A percentile compares a stretch with the other conserved stretches of the same genome.
These are phyloP conservation scores for Diaporthe amygdali DNA, from an alignment of 2,329 filamentous ascomycete species.

Conservation along the genomic window DNA sequence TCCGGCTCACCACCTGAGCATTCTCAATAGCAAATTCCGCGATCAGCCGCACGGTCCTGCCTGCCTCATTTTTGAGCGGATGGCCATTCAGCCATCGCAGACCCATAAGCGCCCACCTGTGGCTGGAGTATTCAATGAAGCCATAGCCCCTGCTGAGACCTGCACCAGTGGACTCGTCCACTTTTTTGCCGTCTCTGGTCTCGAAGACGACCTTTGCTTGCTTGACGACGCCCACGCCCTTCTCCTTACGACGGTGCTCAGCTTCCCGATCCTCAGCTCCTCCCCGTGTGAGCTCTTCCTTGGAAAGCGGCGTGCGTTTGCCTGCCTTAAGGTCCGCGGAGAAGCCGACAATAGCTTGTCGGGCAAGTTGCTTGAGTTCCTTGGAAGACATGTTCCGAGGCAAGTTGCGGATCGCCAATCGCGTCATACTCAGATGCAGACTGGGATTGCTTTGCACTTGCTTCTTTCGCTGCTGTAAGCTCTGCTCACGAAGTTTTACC, in stretches of 20 bases:
- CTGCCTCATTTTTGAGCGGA: conserved; percentile 61
- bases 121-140: conserved; percentile 95
- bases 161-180: conserved; percentile 75
- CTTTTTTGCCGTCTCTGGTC: conserved; percentile 82
- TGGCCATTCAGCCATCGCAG: conserved; percentile 91
- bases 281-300: conserved; percentile 83
- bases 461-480: conserved; percentile 83
- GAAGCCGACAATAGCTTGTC: conserved; percentile 93
- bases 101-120: conserved; percentile 94
- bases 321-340: conserved; percentile 86
- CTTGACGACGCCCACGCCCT: conserved; percentile 84
- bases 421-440: conserved; percentile 86
- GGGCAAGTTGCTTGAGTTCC: conserved; percentile 87
- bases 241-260: conserved; percentile 78
- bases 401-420: conserved; percentile 89
- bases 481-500: conserved; percentile 86
- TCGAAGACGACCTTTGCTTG: conserved; percentile 97
- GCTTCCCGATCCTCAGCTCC: conserved; percentile 81
- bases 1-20: conserved; percentile 87
- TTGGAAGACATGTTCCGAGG: conserved; percentile 84
- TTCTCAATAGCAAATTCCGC: conserved; percentile 99
- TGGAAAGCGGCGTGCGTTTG: conserved; percentile 78
- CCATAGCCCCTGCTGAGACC: conserved; percentile 92
- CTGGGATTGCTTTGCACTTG: conserved; percentile 91
- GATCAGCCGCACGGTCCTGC: conserved; percentile 87